Conservation (phyloP, 2,329 filamentous ascomycete genomes). For the Cladosporium sp. region DNA sequence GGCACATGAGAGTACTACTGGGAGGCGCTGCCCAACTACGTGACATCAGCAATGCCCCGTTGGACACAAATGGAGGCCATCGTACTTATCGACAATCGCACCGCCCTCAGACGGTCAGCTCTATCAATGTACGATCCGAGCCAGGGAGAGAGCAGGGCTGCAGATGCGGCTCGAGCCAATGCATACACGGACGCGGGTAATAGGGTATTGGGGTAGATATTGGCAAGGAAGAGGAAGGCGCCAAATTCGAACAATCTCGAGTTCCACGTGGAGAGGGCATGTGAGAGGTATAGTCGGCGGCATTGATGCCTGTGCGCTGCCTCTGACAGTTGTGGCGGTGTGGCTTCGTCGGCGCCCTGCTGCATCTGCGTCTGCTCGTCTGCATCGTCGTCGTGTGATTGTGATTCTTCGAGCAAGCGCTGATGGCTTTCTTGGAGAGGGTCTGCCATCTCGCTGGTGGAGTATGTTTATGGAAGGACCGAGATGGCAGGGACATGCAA, state of each 20-base stretch:
- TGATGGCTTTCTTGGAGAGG: neutral
- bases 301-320: neutral
- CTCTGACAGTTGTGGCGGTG: neutral
- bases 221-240: constrained; percentile 51
- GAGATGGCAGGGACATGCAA: no score
- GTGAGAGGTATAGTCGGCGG: constrained; percentile 46
- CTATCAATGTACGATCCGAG: constrained; percentile 64
- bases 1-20: constrained; percentile 32
- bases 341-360: neutral
- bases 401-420: neutral
- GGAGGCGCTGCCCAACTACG: constrained; percentile 33
- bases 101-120: constrained; percentile 43
- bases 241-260: constrained; percentile 53
- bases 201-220: constrained; percentile 56
- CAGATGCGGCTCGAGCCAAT: constrained; percentile 59
- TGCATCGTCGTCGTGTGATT: neutral
- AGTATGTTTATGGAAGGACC: neutral
- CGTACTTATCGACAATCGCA: constrained; percentile 44
- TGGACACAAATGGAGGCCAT: neutral
- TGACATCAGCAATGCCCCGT: neutral
- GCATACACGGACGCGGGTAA: constrained; percentile 71
- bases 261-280: constrained; percentile 54
- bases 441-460: neutral
- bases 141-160: constrained; percentile 60
- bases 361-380: neutral